phyloP scores from a whole-genome alignment of 129 eudicot genomes.

The Daucus carota region DH1_v3.0 NC_030389.2:32476001-32476500 shows the following conservation, averaged over 20 bases:
- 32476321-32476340: neutral
- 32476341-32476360: neutral
- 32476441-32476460: neutral
- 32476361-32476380: neutral
- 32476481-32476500: slow-evolving; percentile 54
- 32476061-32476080: slow-evolving; percentile 23
- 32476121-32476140: slow-evolving; percentile 18
- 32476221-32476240: too few relatives aligned
- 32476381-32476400: neutral
- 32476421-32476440: neutral
- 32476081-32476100: slow-evolving; percentile 44
- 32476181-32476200: slow-evolving; percentile 64
- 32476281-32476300: too few relatives aligned
- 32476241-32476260: too few relatives aligned
- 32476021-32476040: slow-evolving; percentile 14
- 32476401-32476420: neutral
- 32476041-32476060: slow-evolving; percentile 9
- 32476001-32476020: slow-evolving; percentile 16
- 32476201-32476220: slow-evolving; percentile 1
- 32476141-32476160: neutral
- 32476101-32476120: slow-evolving; percentile 9
- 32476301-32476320: neutral
- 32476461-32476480: slow-evolving; percentile 51
- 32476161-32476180: slow-evolving; percentile 55
- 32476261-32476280: too few relatives aligned